phyloP scores from a whole-genome alignment of 2,329 filamentous ascomycete species.

The Tolypocladium amazonense region DNA sequence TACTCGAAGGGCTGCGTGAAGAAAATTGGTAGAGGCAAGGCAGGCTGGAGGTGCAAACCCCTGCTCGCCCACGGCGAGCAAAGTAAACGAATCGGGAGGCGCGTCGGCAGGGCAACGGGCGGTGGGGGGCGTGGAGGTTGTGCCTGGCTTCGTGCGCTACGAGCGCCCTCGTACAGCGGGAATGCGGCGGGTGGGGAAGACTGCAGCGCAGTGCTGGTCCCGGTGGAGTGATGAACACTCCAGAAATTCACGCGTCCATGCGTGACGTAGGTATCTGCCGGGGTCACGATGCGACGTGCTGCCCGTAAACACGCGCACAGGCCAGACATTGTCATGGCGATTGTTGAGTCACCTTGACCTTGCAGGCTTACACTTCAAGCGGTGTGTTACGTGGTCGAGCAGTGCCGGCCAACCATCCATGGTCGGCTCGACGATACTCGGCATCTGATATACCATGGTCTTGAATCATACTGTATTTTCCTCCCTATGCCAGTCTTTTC shows the following conservation, averaged over 20 bases:
- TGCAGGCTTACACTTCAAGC: neutral
- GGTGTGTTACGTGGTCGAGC: neutral
- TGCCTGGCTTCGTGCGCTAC: neutral
- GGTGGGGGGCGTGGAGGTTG: neutral
- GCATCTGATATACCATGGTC: neutral
- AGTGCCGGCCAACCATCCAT: neutral
- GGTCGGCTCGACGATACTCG: neutral
- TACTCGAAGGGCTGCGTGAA: neutral
- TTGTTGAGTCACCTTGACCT: neutral
- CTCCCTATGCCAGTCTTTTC: neutral
- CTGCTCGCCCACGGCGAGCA: neutral
- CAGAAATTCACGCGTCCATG: neutral
- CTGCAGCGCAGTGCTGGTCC: neutral
- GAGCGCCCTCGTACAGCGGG: neutral
- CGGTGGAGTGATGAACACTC: neutral
- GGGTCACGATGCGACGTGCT: neutral
- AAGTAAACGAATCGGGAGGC: conserved; percentile 11
- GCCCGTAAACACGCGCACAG: neutral
- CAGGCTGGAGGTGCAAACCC: neutral
- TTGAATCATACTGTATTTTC: neutral
- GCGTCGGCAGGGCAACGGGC: conserved; percentile 16
- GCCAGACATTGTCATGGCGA: neutral
- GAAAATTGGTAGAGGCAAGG: neutral
- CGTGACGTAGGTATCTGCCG: neutral
- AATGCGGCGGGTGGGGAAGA: neutral